These are phyloP conservation scores for Ambrosiella cleistominuta DNA, from an alignment of 2,329 filamentous ascomycete species.

Conservation along the genomic window DNA sequence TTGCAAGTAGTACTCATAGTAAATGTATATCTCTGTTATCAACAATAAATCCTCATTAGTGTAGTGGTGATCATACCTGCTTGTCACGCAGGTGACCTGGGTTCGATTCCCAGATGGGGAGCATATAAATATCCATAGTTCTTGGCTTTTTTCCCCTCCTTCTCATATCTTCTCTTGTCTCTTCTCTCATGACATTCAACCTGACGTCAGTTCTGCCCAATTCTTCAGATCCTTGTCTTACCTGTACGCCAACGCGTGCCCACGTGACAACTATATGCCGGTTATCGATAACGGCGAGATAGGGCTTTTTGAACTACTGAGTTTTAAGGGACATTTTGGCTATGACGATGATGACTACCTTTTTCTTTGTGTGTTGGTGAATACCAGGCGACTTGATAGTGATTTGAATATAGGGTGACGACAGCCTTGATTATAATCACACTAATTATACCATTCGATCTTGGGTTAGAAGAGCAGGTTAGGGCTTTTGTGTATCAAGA, in stretches of 20 bases:
- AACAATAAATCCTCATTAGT: constrained; percentile 9
- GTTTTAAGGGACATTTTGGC: too few species aligned
- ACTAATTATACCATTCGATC: too few species aligned
- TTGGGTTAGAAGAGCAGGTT: too few species aligned
- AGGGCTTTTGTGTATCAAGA: too few species aligned
- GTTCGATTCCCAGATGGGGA: constrained; percentile 12
- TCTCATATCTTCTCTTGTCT: neutral
- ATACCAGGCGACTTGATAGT: too few species aligned
- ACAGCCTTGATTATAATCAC: too few species aligned
- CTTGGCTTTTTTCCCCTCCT: neutral
- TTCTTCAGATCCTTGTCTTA: neutral
- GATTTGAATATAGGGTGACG: too few species aligned
- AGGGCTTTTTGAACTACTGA: neutral
- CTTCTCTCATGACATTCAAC: neutral
- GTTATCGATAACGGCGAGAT: neutral
- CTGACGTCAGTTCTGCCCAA: neutral
- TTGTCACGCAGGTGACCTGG: constrained; percentile 12
- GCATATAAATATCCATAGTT: neutral
- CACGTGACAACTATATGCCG: neutral
- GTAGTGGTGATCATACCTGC: constrained; percentile 13
- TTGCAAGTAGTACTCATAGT: neutral
- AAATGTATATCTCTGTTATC: neutral
- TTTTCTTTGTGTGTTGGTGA: too few species aligned
- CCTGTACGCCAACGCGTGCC: neutral
- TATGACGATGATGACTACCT: too few species aligned